phyloP scores from a whole-genome alignment of 306 rosid species.

The Spatholobus suberectus region DNA sequence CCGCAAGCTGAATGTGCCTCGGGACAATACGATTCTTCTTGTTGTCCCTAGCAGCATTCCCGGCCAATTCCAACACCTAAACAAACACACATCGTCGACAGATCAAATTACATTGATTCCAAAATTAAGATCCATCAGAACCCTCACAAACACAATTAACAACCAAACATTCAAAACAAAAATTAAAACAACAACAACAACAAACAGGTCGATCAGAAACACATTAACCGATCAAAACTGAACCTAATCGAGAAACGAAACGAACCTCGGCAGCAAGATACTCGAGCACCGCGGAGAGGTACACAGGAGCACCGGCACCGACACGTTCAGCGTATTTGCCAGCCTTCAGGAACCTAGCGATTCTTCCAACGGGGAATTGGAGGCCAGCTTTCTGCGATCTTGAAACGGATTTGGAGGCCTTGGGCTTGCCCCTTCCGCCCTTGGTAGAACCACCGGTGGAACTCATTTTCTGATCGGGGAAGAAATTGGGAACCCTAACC shows the following conservation, averaged over 20 bases:
- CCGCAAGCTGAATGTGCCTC: slow-evolving; percentile 86
- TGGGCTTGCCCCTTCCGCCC: slow-evolving; percentile 96
- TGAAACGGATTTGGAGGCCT: slow-evolving; percentile 85
- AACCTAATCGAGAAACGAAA: neutral
- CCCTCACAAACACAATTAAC: neutral
- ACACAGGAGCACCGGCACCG: slow-evolving; percentile 94
- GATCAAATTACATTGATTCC: neutral
- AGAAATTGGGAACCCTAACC: slow-evolving; percentile 46
- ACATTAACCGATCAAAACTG: neutral
- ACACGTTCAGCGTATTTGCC: slow-evolving; percentile 95
- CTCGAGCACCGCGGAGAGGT: slow-evolving; percentile 89
- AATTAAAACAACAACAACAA: neutral
- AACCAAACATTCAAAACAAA: neutral
- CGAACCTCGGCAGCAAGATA: slow-evolving; percentile 91
- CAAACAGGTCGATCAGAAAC: too few species aligned
- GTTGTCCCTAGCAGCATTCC: slow-evolving; percentile 90
- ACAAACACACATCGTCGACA: neutral
- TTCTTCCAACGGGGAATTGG: slow-evolving; percentile 90
- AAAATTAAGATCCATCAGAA: neutral
- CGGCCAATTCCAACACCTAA: slow-evolving; percentile 86
- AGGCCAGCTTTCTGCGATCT: slow-evolving; percentile 87
- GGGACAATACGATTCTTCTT: slow-evolving; percentile 92
- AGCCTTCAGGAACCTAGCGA: slow-evolving; percentile 80
- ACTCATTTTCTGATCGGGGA: slow-evolving; percentile 57
- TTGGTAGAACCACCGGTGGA: slow-evolving; percentile 73